Percentiles rank a stretch among this genome's conserved stretches.
These are phyloP conservation scores for Pleoardoris graminearum DNA, from an alignment of 2,329 filamentous ascomycete genomes.

Conservation along the genomic window DNA sequence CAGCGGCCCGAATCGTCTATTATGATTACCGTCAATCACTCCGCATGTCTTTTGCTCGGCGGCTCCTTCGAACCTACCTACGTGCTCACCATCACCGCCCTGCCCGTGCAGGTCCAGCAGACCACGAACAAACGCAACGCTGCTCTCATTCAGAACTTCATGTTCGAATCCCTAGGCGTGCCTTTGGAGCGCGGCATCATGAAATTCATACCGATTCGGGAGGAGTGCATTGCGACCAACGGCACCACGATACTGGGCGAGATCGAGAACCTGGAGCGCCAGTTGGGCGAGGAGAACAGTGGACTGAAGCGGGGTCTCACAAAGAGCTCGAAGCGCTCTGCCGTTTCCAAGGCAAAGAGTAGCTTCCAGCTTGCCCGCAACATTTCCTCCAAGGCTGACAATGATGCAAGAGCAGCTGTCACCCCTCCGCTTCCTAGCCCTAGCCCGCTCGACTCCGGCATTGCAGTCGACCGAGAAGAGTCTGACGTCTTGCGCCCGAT, in stretches of 20 bases:
- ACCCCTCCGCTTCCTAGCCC: constrained; percentile 41
- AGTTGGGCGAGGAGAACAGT: constrained; percentile 47
- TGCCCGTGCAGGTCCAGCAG: constrained; percentile 69
- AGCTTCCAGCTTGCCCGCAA: constrained; percentile 42
- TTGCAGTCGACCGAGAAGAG: constrained; percentile 36
- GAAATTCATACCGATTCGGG: constrained; percentile 69
- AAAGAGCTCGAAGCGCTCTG: constrained; percentile 41
- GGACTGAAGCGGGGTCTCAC: constrained; percentile 49
- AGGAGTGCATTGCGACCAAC: constrained; percentile 72
- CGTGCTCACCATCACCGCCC: constrained; percentile 71
- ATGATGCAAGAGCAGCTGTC: constrained; percentile 28
- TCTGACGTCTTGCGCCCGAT: constrained; percentile 19
- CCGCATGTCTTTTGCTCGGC: constrained; percentile 73
- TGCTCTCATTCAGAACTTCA: constrained; percentile 73
- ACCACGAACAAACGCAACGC: constrained; percentile 81
- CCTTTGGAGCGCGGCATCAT: constrained; percentile 68
- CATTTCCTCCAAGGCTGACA: constrained; percentile 37
- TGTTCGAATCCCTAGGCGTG: constrained; percentile 72
- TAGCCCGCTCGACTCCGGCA: constrained; percentile 41
- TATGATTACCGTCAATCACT: constrained; percentile 75
- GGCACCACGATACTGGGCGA: constrained; percentile 71
- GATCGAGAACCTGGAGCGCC: constrained; percentile 62
- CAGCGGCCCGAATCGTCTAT: constrained; percentile 73
- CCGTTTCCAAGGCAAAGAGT: constrained; percentile 42
- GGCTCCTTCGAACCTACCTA: constrained; percentile 80